phyloP scores from a whole-genome alignment of 2,329 filamentous ascomycete species.

The Neurospora crassa region DNA sequence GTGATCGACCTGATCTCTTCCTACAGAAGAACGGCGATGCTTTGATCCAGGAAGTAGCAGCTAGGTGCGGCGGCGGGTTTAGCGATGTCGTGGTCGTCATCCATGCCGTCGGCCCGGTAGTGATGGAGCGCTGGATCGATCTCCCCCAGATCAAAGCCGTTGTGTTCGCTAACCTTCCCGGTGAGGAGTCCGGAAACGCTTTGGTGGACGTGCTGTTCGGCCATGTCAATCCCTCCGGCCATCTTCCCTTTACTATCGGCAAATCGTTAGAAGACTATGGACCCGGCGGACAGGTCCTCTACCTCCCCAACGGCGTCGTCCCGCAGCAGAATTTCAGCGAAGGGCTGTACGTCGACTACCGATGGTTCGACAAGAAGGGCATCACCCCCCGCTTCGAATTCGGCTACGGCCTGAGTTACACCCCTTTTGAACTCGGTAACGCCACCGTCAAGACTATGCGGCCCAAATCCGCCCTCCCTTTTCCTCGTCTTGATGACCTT shows the following conservation, averaged over 20 bases:
- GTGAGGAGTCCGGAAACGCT: constrained; percentile 77
- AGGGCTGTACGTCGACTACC: constrained; percentile 73
- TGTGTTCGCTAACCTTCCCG: constrained; percentile 74
- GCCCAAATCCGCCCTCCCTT: constrained; percentile 34
- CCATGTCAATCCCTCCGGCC: constrained; percentile 64
- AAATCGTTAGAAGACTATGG: constrained; percentile 69
- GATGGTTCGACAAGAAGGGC: constrained; percentile 69
- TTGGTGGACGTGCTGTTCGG: constrained; percentile 74
- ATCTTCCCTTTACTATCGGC: constrained; percentile 80
- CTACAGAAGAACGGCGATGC: constrained; percentile 70
- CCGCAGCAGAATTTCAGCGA: constrained; percentile 80
- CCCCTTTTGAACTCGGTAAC: constrained; percentile 55
- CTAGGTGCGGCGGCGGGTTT: constrained; percentile 51
- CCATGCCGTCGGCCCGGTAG: constrained; percentile 74
- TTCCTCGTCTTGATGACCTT: not conserved
- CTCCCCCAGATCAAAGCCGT: constrained; percentile 69
- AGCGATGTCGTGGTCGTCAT: constrained; percentile 73
- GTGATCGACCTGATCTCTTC: constrained; percentile 68
- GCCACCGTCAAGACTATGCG: constrained; percentile 37
- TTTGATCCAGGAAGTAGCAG: constrained; percentile 62
- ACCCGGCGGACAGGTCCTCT: constrained; percentile 57
- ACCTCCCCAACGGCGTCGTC: constrained; percentile 55
- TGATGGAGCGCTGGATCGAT: constrained; percentile 74
- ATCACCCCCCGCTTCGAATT: constrained; percentile 77
- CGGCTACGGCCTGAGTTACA: constrained; percentile 78